A percentile compares a stretch with the other conserved stretches of the same genome.
These are phyloP conservation scores for Chrysosporium queenslandicum DNA, from an alignment of 2,329 filamentous ascomycete species.

Conservation along the genomic window DNA sequence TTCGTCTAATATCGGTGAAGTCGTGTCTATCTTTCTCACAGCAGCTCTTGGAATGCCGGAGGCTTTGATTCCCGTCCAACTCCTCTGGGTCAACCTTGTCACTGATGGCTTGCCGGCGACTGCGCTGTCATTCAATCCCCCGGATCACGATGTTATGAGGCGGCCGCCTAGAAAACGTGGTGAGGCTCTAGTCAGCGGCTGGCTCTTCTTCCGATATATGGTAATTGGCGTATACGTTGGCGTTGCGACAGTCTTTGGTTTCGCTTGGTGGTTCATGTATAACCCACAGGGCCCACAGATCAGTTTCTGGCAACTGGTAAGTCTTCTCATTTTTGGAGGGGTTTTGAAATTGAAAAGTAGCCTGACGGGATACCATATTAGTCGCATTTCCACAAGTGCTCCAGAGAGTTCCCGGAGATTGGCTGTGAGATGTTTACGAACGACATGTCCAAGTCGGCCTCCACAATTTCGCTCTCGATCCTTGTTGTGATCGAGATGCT, in stretches of 20 bases:
- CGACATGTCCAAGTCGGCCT: constrained; percentile 76
- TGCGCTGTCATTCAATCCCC: constrained; percentile 92
- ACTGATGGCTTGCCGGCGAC: constrained; percentile 95
- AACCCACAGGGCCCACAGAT: constrained; percentile 85
- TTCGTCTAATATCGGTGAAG: constrained; percentile 97
- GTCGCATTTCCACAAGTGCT: constrained; percentile 89
- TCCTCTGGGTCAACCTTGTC: constrained; percentile 97
- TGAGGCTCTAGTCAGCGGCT: constrained; percentile 82
- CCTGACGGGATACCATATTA: constrained; percentile 20
- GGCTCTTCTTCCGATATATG: constrained; percentile 96
- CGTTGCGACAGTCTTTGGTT: constrained; percentile 86
- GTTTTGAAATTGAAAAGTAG: constrained; percentile 10
- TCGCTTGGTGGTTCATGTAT: constrained; percentile 99
- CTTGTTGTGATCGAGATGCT: constrained; percentile 99
- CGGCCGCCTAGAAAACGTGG: constrained; percentile 83
- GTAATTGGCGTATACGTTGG: constrained; percentile 94
- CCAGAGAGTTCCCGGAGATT: constrained; percentile 72
- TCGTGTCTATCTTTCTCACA: constrained; percentile 97
- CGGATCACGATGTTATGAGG: constrained; percentile 98
- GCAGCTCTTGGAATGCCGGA: constrained; percentile 96
- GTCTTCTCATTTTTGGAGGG: constrained; percentile 18
- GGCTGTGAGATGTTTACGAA: constrained; percentile 88
- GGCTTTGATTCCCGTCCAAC: constrained; percentile 89
- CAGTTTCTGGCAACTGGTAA: constrained; percentile 69
- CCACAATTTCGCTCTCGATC: constrained; percentile 80